Evolutionary conservation across 441 rosid genomes (phyloP), one percentile per base, ranked within the genome.

Genomic region (Hura crepitans): DNA sequence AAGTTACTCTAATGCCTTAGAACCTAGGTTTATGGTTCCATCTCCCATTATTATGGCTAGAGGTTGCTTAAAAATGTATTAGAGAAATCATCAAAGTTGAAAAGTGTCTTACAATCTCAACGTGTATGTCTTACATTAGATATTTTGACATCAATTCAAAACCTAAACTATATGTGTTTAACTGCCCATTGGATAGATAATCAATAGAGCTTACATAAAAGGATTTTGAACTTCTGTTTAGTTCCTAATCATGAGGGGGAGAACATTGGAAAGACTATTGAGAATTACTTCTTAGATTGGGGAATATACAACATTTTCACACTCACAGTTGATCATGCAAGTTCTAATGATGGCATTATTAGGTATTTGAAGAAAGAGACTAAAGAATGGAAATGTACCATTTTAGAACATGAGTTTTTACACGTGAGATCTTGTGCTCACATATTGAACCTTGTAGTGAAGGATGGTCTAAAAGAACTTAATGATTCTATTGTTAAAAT

Each of bases 141-240:
- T 7, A 18, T 2, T n/a, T 65, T 27, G 58, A 22, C 30, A 6
- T 55, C 33, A 12, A 25, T 11, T 23, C 4, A 55, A 55, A 55
- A 55, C 9, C 35, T 28, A 0, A 56, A 65, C 30, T 57, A 65
- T n/a, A 65, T n/a, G 39, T 65, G 58, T 46, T 56, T 65, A 12
- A 72, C 12, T 13, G 10, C 49, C 7, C 59, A 65, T 35, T 72
- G 17, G 22, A 66, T 72, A 45, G 59, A 59, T 46, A 14, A 39
- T n/a, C 33, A 72, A 6, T 72, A n/a, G 50, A 54, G 56, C 18
- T 53, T 65, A 13, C 35, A 55, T 15, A 57, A 65, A 31, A 65
- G 18, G 28, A 43, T 55, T 46, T 6, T 72, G 12, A 45, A 65
- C 3, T 31, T 65, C 37, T 42, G 27, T 43, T 0, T 28, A 30